Base-by-base conservation (phyloP, 345 rosid genomes). In the Triadica sebifera region DNA sequence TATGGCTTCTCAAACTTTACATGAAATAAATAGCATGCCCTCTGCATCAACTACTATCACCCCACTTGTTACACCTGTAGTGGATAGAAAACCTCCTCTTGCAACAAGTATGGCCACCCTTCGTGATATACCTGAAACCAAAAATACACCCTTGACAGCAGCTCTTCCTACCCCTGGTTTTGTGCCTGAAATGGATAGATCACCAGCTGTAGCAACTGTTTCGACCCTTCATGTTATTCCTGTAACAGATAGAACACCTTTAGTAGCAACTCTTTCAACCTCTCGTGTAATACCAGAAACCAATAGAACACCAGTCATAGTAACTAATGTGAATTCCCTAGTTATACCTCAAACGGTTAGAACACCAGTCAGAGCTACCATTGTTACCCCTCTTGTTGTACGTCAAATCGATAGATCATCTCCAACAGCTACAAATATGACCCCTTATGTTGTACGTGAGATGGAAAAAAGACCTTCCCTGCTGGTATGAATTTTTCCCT, bases 401-500 rank as follows among this genome's bases (percentile, higher is more conserved):
- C 47, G 37, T 47, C 60, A 24, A 69, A 24, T 11, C 17, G 74
- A 39, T 25, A 61, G 69, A 43, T 61, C 34, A 34, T 43, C 71
- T 49, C 24, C 70, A 43, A 50, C n/a, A 25, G 52, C 64, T 37
- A 52, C 73, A 52, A 69, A 51, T 61, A 24, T 47, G 25, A 73
- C 75, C 11, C 66, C 69, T n/a, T 51, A 13, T 22, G 50, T 62
- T 10, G 58, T 52, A 67, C 52, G 19, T 59, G 76, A 71, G 74
- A 57, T 58, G 68, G 73, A 65, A 59, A 63, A 50, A 65, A 47
- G 51, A 12, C 39, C 72, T 38, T 53, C 67, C 34, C 4, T 0
- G 1, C 71, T 25, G 82, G 89, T 84, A 77, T 24, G 82, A 29
- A 59, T 38, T 67, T 69, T 49, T 66, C 6, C 64, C 43, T 60